These are phyloP conservation scores for Claviceps purpurea DNA, from an alignment of 2,329 filamentous ascomycete species.

Conservation along the genomic window DNA sequence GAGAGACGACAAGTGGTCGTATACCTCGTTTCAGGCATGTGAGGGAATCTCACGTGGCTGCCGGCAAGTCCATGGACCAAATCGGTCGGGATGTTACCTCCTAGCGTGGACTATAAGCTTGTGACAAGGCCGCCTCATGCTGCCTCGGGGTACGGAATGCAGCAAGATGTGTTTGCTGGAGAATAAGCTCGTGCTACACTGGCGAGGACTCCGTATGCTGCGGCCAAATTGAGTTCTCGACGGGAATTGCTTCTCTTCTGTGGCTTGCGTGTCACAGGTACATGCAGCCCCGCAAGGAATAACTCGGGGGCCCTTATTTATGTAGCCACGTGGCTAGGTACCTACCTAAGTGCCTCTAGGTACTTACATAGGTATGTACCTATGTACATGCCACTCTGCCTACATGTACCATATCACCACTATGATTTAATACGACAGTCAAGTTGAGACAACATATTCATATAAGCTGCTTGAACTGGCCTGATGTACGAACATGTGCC, in stretches of 20 bases:
- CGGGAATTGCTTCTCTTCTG: neutral
- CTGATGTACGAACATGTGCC: no score
- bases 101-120: neutral
- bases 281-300: no score
- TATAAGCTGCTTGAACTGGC: no score
- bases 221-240: neutral
- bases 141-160: neutral
- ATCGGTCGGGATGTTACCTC: neutral
- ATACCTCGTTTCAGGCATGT: neutral
- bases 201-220: neutral
- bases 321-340: no score
- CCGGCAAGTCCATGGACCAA: neutral
- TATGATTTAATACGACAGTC: no score
- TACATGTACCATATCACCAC: no score
- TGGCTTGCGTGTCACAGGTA: neutral
- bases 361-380: no score
- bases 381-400: no score
- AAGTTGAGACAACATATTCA: no score
- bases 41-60: neutral
- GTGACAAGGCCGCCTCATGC: neutral
- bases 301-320: no score
- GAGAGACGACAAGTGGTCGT: neutral
- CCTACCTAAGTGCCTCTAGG: no score
- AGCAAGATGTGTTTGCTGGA: neutral
- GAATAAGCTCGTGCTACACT: neutral